Percentiles rank a stretch among this genome's conserved stretches.
Conservation (phyloP, 768 basidiomycete species). For the Coprinopsis cinerea region DNA sequence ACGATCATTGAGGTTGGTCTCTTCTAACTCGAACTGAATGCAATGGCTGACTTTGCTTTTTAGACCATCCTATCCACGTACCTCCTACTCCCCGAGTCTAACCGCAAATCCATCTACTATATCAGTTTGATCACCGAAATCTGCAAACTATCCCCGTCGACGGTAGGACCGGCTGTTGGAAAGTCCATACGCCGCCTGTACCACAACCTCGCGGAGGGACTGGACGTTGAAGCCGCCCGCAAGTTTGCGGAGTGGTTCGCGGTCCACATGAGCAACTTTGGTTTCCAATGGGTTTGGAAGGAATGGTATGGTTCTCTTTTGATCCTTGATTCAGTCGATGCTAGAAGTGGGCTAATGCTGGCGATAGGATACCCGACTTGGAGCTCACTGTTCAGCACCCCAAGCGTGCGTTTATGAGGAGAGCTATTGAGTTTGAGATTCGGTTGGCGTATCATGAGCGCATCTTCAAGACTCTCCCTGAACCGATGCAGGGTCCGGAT, state of each 20-base stretch:
- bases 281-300: slow-evolving; percentile 98
- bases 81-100: slow-evolving; percentile 71
- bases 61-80: slow-evolving; percentile 71
- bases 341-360: too few relatives aligned
- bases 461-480: slow-evolving; percentile 82
- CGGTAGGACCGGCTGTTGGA: slow-evolving; percentile 93
- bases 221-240: slow-evolving; percentile 79
- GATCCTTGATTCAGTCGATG: too few relatives aligned
- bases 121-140: slow-evolving; percentile 86
- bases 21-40: neutral
- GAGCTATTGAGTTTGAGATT: slow-evolving; percentile 84
- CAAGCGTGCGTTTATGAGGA: slow-evolving; percentile 79
- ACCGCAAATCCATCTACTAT: slow-evolving; percentile 80
- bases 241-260: slow-evolving; percentile 94
- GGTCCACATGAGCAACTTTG: slow-evolving; percentile 95
- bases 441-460: slow-evolving; percentile 92
- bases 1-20: slow-evolving; percentile 72
- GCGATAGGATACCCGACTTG: slow-evolving; percentile 92
- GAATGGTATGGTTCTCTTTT: slow-evolving; percentile 67
- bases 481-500: slow-evolving; percentile 65
- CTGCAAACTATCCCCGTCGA: slow-evolving; percentile 88
- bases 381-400: slow-evolving; percentile 71
- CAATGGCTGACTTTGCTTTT: neutral
- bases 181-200: slow-evolving; percentile 92
- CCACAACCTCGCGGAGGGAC: slow-evolving; percentile 66